Percentiles rank a stretch among this genome's conserved stretches.
phyloP scores from a whole-genome alignment of 2,329 filamentous ascomycete genomes.

The Fusarium denticulatum region DNA sequence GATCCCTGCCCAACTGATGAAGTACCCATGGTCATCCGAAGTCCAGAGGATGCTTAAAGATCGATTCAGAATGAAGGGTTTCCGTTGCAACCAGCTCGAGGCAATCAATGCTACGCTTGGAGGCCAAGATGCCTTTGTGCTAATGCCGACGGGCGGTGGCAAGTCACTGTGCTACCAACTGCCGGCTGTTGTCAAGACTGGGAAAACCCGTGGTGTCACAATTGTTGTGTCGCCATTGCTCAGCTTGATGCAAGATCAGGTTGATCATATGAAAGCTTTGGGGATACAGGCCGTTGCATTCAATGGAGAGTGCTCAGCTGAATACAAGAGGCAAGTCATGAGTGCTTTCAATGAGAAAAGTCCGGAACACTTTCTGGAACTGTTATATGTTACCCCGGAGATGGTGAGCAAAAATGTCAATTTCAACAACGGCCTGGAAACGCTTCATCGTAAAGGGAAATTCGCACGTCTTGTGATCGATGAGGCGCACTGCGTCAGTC shows the following conservation, averaged over 20 bases:
- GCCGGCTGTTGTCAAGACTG: slow-evolving; percentile 83
- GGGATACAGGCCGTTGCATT: slow-evolving; percentile 83
- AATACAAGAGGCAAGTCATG: slow-evolving; percentile 74
- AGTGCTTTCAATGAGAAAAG: slow-evolving; percentile 67
- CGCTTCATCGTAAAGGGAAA: slow-evolving; percentile 74
- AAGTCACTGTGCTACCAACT: slow-evolving; percentile 98
- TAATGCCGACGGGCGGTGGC: slow-evolving; percentile 98
- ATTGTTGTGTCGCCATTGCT: slow-evolving; percentile 94
- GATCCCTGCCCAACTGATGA: slow-evolving; percentile 67
- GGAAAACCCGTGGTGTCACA: slow-evolving; percentile 85
- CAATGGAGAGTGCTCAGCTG: slow-evolving; percentile 76
- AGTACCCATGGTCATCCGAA: slow-evolving; percentile 84
- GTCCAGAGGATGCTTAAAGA: slow-evolving; percentile 83
- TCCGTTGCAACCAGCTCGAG: slow-evolving; percentile 90
- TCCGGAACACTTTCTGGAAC: slow-evolving; percentile 80
- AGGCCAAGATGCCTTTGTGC: slow-evolving; percentile 90
- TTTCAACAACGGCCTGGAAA: slow-evolving; percentile 73
- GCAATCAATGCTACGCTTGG: slow-evolving; percentile 92
- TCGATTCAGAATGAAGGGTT: slow-evolving; percentile 84
- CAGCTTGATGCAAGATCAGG: slow-evolving; percentile 97
- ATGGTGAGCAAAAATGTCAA: slow-evolving; percentile 86
- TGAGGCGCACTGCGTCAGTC: slow-evolving; percentile 98
- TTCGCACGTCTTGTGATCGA: slow-evolving; percentile 95
- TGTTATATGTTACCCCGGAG: slow-evolving; percentile 96
- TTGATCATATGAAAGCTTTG: slow-evolving; percentile 79